A percentile compares a stretch with the other conserved stretches of the same genome.
Evolutionary conservation across 2,329 filamentous ascomycete species (phyloP).

Genomic region (Ophiostoma perfectum): DNA sequence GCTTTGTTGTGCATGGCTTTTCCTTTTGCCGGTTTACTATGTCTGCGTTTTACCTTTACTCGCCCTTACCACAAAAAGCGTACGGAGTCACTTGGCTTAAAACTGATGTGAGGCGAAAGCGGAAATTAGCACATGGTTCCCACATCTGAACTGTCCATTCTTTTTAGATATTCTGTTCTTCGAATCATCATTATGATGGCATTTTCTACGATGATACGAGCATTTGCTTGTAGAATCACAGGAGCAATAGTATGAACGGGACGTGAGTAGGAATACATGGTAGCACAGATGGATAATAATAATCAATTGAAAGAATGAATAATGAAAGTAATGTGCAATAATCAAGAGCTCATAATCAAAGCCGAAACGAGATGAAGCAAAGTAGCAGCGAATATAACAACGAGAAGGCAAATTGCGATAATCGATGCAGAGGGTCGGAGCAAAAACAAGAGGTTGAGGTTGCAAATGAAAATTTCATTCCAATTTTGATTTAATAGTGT

Average conservation of each 20-base stretch:
- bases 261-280: too few species aligned
- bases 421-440: not conserved
- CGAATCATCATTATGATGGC: too few species aligned
- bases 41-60: not conserved
- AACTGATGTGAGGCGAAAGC: too few species aligned
- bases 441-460: not conserved
- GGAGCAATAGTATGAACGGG: too few species aligned
- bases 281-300: too few species aligned
- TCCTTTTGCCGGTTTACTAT: not conserved
- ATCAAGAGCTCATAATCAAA: not conserved
- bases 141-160: too few species aligned
- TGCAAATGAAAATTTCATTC: conserved; percentile 2
- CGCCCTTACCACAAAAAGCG: not conserved
- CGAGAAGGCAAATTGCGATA: conserved; percentile 13
- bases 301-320: not conserved
- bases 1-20: not conserved
- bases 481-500: not conserved
- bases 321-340: not conserved
- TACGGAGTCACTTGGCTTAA: too few species aligned
- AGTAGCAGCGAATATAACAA: conserved; percentile 15
- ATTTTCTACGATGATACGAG: too few species aligned
- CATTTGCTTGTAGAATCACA: too few species aligned
- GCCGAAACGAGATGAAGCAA: not conserved
- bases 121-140: too few species aligned
- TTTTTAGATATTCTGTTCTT: too few species aligned